A percentile compares a stretch with the other conserved stretches of the same genome.
Evolutionary conservation across 2,329 filamentous ascomycete genomes (phyloP).

Genomic region (Colletotrichum orbiculare): DNA sequence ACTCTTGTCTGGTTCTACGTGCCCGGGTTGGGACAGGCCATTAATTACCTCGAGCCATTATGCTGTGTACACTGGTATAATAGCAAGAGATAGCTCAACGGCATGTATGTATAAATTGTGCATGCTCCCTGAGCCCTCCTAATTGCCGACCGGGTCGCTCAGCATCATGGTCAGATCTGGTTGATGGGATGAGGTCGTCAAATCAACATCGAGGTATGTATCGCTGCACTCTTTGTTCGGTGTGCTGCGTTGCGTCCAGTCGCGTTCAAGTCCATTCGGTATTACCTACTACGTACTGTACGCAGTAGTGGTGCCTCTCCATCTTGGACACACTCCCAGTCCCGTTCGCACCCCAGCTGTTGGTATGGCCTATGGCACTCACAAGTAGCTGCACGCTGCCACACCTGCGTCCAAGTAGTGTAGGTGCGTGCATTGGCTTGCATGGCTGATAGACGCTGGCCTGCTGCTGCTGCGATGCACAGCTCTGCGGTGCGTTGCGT

Average conservation of each 20-base stretch:
- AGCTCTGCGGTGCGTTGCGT: neutral
- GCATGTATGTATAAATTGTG: slow-evolving; percentile 15
- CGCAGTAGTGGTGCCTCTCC: neutral
- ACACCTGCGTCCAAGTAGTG: slow-evolving; percentile 24
- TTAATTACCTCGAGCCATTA: too few species aligned
- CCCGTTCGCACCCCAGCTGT: slow-evolving; percentile 30
- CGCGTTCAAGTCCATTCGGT: too few species aligned
- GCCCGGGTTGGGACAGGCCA: neutral
- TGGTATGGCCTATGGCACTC: slow-evolving; percentile 12
- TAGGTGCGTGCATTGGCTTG: slow-evolving; percentile 34
- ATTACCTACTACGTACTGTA: too few species aligned
- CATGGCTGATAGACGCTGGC: slow-evolving; percentile 36
- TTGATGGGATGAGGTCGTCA: slow-evolving; percentile 13
- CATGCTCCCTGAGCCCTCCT: neutral
- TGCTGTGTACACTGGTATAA: too few species aligned
- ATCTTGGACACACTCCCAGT: slow-evolving; percentile 1
- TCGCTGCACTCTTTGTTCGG: slow-evolving; percentile 10
- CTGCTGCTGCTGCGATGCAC: slow-evolving; percentile 5
- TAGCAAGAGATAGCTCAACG: neutral
- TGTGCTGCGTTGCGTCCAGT: neutral
- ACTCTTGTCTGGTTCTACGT: slow-evolving; percentile 15
- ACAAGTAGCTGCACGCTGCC: slow-evolving; percentile 25
- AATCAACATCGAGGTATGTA: slow-evolving; percentile 31
- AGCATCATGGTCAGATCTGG: neutral
- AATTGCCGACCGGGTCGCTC: neutral